Evolutionary conservation across 495 filamentous ascomycete species (phyloP).

Genomic region (Penicillium subrubescens): DNA sequence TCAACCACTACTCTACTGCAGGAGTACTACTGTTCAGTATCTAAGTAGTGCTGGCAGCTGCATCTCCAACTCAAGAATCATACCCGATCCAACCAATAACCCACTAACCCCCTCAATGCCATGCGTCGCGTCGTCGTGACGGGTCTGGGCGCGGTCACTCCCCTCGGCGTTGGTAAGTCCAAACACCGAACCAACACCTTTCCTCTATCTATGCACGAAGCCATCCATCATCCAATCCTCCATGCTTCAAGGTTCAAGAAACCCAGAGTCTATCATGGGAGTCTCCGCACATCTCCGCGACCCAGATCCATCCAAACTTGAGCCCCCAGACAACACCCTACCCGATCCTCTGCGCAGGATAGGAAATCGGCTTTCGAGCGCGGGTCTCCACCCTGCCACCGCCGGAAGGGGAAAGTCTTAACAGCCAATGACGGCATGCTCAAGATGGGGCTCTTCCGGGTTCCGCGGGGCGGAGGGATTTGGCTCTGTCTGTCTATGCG

Average conservation of each 20-base stretch:
- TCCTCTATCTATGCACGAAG: not conserved
- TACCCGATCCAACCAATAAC: not conserved
- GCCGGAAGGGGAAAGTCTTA: constrained; percentile 32
- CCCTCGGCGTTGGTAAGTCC: constrained; percentile 74
- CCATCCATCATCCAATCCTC: not conserved
- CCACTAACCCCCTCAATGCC: constrained; percentile 37
- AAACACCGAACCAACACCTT: not conserved
- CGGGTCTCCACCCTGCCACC: constrained; percentile 19
- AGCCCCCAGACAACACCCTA: too few relatives aligned
- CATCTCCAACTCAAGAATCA: not conserved
- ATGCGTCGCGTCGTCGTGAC: constrained; percentile 97
- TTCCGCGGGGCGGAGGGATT: not conserved
- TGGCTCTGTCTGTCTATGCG: not conserved
- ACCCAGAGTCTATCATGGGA: not conserved
- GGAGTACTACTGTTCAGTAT: not conserved
- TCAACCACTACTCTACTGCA: not conserved
- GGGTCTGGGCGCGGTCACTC: constrained; percentile 89
- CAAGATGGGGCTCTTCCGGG: constrained; percentile 1
- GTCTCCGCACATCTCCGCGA: not conserved
- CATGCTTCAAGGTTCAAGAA: not conserved
- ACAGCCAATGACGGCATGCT: constrained; percentile 30
- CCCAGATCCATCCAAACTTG: too few relatives aligned
- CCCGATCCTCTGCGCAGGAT: too few relatives aligned
- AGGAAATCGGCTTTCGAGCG: constrained; percentile 7
- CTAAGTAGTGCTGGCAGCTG: not conserved